These are phyloP conservation scores for Triticum monococcum DNA, from an alignment of 176 grass and related monocot genomes.

Conservation along the genomic window DNA sequence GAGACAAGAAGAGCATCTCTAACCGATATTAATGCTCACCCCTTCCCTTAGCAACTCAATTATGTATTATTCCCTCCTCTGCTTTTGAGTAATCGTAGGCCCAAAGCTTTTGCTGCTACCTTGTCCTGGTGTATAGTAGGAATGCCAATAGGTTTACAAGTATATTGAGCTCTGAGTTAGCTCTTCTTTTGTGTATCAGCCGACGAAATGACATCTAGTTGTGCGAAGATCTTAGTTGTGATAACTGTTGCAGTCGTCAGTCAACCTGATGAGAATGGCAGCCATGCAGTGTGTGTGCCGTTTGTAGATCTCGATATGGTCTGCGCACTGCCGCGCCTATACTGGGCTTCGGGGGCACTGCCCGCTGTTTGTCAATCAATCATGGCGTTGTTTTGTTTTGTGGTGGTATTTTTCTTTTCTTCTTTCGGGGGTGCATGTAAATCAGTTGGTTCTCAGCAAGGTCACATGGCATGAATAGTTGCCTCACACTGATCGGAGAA, in stretches of 20 bases:
- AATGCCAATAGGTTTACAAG: slow-evolving; percentile 57
- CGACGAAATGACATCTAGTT: not conserved
- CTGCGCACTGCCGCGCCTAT: slow-evolving; percentile 17
- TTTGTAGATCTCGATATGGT: slow-evolving; percentile 31
- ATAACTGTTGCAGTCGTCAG: not conserved
- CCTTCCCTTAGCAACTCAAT: slow-evolving; percentile 14
- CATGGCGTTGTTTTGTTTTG: slow-evolving; percentile 1
- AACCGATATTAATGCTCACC: slow-evolving; percentile 44
- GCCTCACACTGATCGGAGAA: not conserved
- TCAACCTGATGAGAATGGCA: not conserved
- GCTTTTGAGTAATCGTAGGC: slow-evolving; percentile 25
- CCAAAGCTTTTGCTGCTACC: slow-evolving; percentile 44
- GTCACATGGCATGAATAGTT: slow-evolving; percentile 40
- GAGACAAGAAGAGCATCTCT: slow-evolving; percentile 62
- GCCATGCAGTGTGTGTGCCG: not conserved
- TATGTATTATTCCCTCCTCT: slow-evolving; percentile 61
- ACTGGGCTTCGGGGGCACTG: not conserved
- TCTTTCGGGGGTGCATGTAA: not conserved
- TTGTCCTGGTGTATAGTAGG: slow-evolving; percentile 54
- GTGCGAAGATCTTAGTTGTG: not conserved
- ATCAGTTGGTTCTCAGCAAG: slow-evolving; percentile 27
- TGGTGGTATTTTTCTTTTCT: not conserved
- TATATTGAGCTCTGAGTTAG: slow-evolving; percentile 35
- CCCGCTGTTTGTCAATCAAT: slow-evolving; percentile 32
- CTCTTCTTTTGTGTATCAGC: slow-evolving; percentile 41